These are phyloP conservation scores for Lasiosphaeriaceae sp. DNA, from an alignment of 495 filamentous ascomycete genomes.

Conservation along the genomic window DNA sequence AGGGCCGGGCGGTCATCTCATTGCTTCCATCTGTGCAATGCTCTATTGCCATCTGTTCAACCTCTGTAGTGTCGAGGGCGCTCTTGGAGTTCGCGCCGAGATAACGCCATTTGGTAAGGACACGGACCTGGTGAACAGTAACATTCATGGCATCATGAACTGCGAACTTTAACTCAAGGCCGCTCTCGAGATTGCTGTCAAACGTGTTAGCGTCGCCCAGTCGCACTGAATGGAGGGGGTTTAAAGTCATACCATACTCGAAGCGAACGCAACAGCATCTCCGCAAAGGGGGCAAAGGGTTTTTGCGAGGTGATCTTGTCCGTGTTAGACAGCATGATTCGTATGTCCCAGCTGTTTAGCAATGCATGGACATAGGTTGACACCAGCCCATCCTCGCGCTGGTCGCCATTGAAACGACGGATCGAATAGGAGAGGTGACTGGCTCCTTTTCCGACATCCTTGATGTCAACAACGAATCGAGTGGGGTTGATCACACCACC, in stretches of 20 bases:
- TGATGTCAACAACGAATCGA: conserved; percentile 46
- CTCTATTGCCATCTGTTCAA: conserved; percentile 32
- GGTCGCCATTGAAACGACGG: not conserved
- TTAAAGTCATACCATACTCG: conserved; percentile 11
- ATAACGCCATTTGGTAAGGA: conserved; percentile 26
- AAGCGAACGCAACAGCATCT: conserved; percentile 29
- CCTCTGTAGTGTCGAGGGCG: conserved; percentile 38
- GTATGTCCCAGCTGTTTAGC: conserved; percentile 41
- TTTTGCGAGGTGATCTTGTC: conserved; percentile 17
- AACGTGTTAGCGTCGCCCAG: too few species aligned
- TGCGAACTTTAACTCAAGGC: conserved; percentile 23
- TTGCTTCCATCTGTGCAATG: not conserved
- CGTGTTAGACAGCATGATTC: conserved; percentile 22
- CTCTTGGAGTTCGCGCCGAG: conserved; percentile 14
- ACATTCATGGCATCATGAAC: conserved; percentile 12
- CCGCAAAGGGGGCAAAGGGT: conserved; percentile 27
- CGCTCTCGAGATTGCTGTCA: conserved; percentile 18
- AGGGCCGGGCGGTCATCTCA: not conserved
- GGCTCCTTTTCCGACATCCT: conserved; percentile 36
- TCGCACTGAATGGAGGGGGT: too few species aligned
- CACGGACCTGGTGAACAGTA: conserved; percentile 26
- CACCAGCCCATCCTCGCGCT: not conserved
- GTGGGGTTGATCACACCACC: conserved; percentile 3
- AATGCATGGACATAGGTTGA: conserved; percentile 39
- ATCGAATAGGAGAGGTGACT: conserved; percentile 23